Base-by-base conservation (phyloP, 805 yeast species). In the Metschnikowia kunwiensis region DNA sequence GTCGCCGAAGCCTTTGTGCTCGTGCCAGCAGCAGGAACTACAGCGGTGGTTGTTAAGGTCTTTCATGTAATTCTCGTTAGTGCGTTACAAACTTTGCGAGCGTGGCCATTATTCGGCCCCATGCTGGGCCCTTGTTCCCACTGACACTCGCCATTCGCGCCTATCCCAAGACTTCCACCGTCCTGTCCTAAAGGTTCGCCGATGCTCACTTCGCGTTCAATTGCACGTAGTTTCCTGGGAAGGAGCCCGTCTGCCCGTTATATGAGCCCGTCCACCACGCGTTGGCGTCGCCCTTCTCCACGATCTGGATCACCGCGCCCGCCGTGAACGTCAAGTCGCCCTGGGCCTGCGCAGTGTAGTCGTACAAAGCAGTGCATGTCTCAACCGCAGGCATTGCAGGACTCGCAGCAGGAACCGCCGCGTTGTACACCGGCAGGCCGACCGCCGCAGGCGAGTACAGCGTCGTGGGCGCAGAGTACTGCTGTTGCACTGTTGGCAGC, bases 241-340 rank as follows among this genome's bases (percentile, higher is more conserved):
- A 93, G 8, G 81, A 83, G 40, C 98, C 98, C 41, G 82, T 80
- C 41, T 72, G 82, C 7, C 96, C 97, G 51, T 87, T 86, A 44
- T 75, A 66, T 25, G 72, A 65, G 10, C 98, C 98, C 0, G 96
- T 87, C 98, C 98, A 93, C 98, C 98, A 93, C 5, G 95, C 98
- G 53, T 86, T 87, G 35, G 80, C 74, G 57, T 88, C 96, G 1
- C 95, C 83, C 54, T 86, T 80, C 55, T 87, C 85, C 3, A 88
- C 77, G 42, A 93, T 72, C 50, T 86, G 85, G 47, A 93, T 89
- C 20, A 79, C 74, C 14, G 89, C 83, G 15, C 97, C 98, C 0
- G 95, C 95, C 22, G 80, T 73, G 67, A 93, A 86, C 13, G 84
- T 63, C 54, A 93, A 71, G 57, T 93, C 98, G 15, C 97, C 97